Percentiles rank a stretch among this genome's conserved stretches.
phyloP scores from a whole-genome alignment of 345 rosid species.

The Gossypium raimondii region DNA sequence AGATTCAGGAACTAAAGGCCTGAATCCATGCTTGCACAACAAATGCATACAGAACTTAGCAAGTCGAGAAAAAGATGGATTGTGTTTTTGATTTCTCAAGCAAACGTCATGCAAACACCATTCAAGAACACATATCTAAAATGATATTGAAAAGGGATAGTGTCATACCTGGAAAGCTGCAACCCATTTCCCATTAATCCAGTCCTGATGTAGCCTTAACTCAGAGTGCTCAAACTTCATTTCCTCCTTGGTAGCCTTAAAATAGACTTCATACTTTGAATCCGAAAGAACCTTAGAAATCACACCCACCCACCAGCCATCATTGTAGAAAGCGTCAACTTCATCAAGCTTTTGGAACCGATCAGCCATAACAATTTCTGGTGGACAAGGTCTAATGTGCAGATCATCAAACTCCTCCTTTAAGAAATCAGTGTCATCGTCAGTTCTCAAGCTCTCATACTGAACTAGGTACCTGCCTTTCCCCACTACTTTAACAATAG shows the following conservation, averaged over 20 bases:
- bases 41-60: not conserved
- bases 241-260: conserved; percentile 46
- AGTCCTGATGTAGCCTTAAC: conserved; percentile 68
- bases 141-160: not conserved
- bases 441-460: conserved; percentile 57
- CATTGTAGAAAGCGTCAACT: conserved; percentile 78
- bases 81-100: not conserved
- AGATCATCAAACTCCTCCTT: conserved; percentile 47
- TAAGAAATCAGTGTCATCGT: conserved; percentile 59
- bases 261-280: conserved; percentile 48
- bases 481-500: conserved; percentile 42
- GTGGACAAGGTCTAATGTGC: conserved; percentile 75
- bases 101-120: not conserved
- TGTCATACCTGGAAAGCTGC: conserved; percentile 39
- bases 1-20: not conserved
- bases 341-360: conserved; percentile 51
- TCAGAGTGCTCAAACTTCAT: conserved; percentile 52
- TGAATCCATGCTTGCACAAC: not conserved
- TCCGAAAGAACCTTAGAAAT: conserved; percentile 43
- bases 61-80: not conserved
- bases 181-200: conserved; percentile 74
- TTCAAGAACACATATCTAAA: not conserved
- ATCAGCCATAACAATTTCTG: conserved; percentile 31
- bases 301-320: conserved; percentile 88
- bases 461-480: conserved; percentile 50